These are phyloP conservation scores for Pythium rhizo-oryzae DNA, from an alignment of 352 stramenopile species.

Conservation along the genomic window DNA sequence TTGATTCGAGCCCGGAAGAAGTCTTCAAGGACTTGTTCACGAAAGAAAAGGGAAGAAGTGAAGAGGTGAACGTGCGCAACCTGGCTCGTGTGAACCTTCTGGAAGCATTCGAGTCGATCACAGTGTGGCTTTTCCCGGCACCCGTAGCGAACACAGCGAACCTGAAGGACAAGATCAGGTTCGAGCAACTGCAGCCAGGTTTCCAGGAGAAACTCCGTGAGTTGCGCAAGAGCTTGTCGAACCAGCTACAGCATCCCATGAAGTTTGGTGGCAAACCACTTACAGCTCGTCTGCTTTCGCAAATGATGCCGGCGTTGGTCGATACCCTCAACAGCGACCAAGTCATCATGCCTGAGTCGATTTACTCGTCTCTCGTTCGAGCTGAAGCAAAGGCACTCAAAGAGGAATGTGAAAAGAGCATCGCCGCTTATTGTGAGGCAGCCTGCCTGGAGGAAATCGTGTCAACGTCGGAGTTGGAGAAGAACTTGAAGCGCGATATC, in stretches of 20 bases:
- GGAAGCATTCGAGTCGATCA: slow-evolving; percentile 86
- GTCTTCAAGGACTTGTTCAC: slow-evolving; percentile 82
- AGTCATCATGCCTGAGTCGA: slow-evolving; percentile 89
- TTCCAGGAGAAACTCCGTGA: slow-evolving; percentile 83
- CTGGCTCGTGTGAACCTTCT: slow-evolving; percentile 71
- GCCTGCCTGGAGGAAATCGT: slow-evolving; percentile 61
- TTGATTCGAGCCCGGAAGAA: slow-evolving; percentile 78
- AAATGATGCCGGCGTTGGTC: slow-evolving; percentile 78
- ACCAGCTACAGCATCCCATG: slow-evolving; percentile 75
- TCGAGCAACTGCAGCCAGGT: slow-evolving; percentile 75
- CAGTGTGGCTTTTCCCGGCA: slow-evolving; percentile 84
- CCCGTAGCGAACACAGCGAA: slow-evolving; percentile 80
- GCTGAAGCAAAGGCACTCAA: slow-evolving; percentile 70
- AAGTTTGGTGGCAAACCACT: slow-evolving; percentile 74
- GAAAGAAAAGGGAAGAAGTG: slow-evolving; percentile 79
- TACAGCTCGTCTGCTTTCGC: slow-evolving; percentile 66
- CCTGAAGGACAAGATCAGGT: slow-evolving; percentile 82
- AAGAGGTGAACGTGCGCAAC: slow-evolving; percentile 84
- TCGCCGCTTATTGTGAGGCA: slow-evolving; percentile 69
- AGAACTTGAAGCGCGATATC: slow-evolving; percentile 54
- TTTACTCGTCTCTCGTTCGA: slow-evolving; percentile 87
- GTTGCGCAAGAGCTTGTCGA: slow-evolving; percentile 68
- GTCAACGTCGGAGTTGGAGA: slow-evolving; percentile 57
- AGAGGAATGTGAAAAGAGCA: slow-evolving; percentile 61
- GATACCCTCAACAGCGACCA: slow-evolving; percentile 87